Conservation (phyloP, 83 land plant species). For the Picea abies region DNA sequence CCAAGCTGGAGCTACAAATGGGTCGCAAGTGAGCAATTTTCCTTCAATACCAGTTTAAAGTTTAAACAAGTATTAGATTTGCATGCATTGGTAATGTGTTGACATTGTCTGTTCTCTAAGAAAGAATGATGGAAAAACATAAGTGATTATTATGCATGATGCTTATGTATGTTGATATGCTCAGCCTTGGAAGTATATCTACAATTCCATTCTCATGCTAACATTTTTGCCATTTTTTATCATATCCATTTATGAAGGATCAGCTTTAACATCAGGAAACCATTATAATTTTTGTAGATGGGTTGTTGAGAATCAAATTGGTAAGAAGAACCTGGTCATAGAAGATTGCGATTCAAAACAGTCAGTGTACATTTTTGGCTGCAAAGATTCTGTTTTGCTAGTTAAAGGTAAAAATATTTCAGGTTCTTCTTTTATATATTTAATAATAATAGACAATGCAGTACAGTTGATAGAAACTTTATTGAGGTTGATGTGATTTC, state of each 20-base stretch:
- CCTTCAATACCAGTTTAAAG: background rate
- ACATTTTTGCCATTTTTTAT: background rate
- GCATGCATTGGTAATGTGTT: background rate
- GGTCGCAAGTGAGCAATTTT: conserved; percentile 82
- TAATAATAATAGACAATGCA: background rate
- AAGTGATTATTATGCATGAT: background rate
- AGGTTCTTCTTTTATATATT: background rate
- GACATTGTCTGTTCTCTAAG: background rate
- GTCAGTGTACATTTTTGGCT: conserved; percentile 91
- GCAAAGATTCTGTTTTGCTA: conserved; percentile 93
- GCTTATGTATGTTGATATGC: background rate
- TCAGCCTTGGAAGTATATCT: background rate
- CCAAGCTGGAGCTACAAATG: conserved; percentile 92
- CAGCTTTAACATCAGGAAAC: background rate
- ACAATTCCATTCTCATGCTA: background rate
- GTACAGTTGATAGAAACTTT: background rate
- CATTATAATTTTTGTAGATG: conserved; percentile 52
- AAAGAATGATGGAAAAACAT: conserved; percentile 3
- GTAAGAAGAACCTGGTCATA: conserved; percentile 69
- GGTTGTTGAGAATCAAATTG: conserved; percentile 94
- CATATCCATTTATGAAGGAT: background rate
- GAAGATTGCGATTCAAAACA: conserved; percentile 86
- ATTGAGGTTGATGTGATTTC: conserved; percentile 1
- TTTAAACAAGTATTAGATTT: conserved; percentile 3
- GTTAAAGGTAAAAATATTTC: conserved; percentile 63